Conservation (phyloP, 2,329 filamentous ascomycete species). For the Hypoxylon sp. region DNA sequence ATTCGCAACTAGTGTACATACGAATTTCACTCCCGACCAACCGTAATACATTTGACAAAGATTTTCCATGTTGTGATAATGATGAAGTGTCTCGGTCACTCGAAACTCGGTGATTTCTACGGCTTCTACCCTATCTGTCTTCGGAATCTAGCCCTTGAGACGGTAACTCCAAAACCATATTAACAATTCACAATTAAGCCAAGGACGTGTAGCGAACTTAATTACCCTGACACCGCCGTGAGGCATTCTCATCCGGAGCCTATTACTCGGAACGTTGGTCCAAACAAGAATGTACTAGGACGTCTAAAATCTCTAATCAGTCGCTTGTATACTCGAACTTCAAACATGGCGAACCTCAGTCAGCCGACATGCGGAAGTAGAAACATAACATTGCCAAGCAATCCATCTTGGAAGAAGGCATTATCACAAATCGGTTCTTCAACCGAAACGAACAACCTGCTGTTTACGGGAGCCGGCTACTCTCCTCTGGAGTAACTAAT, state of each 20-base stretch:
- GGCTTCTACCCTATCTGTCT: slow-evolving; percentile 13
- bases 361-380: neutral
- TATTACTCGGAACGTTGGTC: neutral
- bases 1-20: slow-evolving; percentile 16
- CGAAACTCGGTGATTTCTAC: slow-evolving; percentile 2
- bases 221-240: neutral
- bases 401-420: neutral
- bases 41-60: slow-evolving; percentile 16
- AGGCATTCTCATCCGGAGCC: neutral
- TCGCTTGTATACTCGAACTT: slow-evolving; percentile 8
- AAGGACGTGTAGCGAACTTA: slow-evolving; percentile 10
- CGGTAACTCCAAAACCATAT: slow-evolving; percentile 7
- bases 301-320: neutral
- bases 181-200: slow-evolving; percentile 11
- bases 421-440: slow-evolving; percentile 2
- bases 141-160: slow-evolving; percentile 10
- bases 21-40: slow-evolving; percentile 26
- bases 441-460: neutral
- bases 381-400: neutral
- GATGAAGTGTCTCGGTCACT: slow-evolving; percentile 22
- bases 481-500: neutral
- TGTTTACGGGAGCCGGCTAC: slow-evolving; percentile 2
- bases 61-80: slow-evolving; percentile 16
- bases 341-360: neutral
- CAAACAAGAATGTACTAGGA: neutral